These are phyloP conservation scores for Cenchrus americanus DNA, from an alignment of 176 grass and related monocot species.

Conservation along the genomic window DNA sequence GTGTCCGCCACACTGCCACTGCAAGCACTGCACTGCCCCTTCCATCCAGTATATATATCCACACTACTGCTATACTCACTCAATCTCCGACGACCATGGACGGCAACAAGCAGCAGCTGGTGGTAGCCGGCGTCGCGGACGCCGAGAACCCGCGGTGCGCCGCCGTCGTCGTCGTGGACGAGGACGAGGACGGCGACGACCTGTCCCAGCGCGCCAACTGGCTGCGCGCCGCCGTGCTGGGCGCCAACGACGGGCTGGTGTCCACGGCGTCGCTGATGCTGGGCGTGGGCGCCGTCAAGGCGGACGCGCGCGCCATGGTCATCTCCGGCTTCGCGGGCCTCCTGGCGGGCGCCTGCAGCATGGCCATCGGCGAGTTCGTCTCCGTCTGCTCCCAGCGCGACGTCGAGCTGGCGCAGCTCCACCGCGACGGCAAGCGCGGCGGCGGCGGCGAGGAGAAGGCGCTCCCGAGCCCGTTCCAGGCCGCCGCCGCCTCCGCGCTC, in stretches of 20 bases:
- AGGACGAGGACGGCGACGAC: background rate
- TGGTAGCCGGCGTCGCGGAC: constrained; percentile 14
- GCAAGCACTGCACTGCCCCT: too few species aligned
- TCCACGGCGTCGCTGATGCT: constrained; percentile 80
- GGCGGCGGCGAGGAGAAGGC: constrained; percentile 32
- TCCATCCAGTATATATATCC: too few species aligned
- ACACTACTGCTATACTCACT: too few species aligned
- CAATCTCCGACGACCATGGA: constrained; percentile 25
- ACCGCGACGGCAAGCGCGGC: constrained; percentile 37
- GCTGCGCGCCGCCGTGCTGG: constrained; percentile 71
- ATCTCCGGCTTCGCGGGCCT: constrained; percentile 74
- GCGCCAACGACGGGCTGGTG: constrained; percentile 79
- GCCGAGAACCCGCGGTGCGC: constrained; percentile 23
- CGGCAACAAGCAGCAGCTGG: constrained; percentile 5
- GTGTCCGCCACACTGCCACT: constrained; percentile 63
- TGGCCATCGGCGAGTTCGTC: constrained; percentile 88
- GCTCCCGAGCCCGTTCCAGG: constrained; percentile 59
- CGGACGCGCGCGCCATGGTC: constrained; percentile 57
- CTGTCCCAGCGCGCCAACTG: constrained; percentile 57
- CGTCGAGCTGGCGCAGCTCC: constrained; percentile 62
- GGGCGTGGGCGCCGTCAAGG: constrained; percentile 71
- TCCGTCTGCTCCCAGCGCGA: constrained; percentile 81
- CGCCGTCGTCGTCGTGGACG: background rate
- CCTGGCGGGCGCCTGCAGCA: constrained; percentile 72
- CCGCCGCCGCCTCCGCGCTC: constrained; percentile 57